Percentiles rank a stretch among this genome's conserved stretches.
phyloP scores from a whole-genome alignment of 495 filamentous ascomycete species.

The Hypoxylon perforatum region DNA sequence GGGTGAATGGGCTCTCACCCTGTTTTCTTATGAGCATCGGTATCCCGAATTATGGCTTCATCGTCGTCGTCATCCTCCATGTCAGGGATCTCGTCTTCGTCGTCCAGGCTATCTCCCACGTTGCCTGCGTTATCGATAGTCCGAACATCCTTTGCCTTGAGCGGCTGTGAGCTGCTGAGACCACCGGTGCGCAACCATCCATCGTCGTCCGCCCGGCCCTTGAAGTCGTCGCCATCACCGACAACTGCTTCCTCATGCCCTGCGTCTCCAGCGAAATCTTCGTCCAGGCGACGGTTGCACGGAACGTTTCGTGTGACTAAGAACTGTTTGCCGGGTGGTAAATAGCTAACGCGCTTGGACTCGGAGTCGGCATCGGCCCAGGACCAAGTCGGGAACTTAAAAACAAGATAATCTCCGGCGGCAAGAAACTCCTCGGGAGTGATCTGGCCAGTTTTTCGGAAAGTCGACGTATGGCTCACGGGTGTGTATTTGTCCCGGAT shows the following conservation, averaged over 20 bases:
- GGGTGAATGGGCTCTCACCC: constrained; percentile 70
- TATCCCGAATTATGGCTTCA: constrained; percentile 93
- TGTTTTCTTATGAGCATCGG: constrained; percentile 66
- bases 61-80: constrained; percentile 99
- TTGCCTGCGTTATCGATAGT: constrained; percentile 86
- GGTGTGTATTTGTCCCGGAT: constrained; percentile 91
- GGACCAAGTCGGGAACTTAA: constrained; percentile 99
- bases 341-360: constrained; percentile 79
- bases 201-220: constrained; percentile 70
- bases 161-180: constrained; percentile 74
- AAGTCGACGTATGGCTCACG: constrained; percentile 88
- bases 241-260: constrained; percentile 86
- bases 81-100: constrained; percentile 93
- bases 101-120: constrained; percentile 75
- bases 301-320: constrained; percentile 94
- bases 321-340: constrained; percentile 93
- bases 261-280: constrained; percentile 90
- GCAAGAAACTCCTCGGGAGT: constrained; percentile 97
- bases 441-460: constrained; percentile 92
- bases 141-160: constrained; percentile 80
- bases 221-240: constrained; percentile 75
- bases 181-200: constrained; percentile 93
- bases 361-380: constrained; percentile 88
- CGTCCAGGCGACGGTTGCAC: constrained; percentile 89
- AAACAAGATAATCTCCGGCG: constrained; percentile 97